phyloP scores from a whole-genome alignment of 768 basidiomycete species.

The Trametes cinnabarina region DNA sequence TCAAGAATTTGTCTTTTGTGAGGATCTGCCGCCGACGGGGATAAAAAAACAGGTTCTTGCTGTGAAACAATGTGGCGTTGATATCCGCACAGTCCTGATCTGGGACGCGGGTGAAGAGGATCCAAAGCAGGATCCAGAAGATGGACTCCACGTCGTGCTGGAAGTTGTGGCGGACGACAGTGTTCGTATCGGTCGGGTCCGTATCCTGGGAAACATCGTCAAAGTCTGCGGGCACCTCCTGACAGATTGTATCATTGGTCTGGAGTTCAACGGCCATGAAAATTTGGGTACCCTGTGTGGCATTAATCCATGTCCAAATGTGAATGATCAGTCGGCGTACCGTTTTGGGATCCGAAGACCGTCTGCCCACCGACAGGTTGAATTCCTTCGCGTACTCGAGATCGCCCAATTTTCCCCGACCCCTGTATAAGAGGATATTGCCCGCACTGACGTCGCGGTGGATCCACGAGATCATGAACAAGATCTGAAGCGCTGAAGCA shows the following conservation, averaged over 20 bases:
- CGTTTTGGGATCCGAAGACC: slow-evolving; percentile 2
- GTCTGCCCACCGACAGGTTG: neutral
- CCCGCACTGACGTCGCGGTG: slow-evolving; percentile 3
- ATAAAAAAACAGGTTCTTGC: neutral
- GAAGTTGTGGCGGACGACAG: slow-evolving; percentile 5
- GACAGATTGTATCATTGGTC: neutral
- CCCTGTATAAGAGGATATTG: neutral
- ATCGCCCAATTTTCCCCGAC: neutral
- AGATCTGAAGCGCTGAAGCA: neutral
- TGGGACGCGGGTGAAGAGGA: neutral
- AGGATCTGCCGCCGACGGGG: neutral
- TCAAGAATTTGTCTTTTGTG: neutral
- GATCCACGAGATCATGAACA: neutral
- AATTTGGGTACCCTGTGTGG: neutral
- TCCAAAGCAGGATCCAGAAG: slow-evolving; percentile 2
- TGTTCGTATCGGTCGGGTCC: no score
- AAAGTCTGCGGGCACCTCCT: no score
- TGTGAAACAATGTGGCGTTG: neutral
- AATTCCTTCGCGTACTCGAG: slow-evolving; percentile 4
- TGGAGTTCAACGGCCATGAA: slow-evolving; percentile 1
- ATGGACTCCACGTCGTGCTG: slow-evolving; percentile 5
- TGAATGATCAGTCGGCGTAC: neutral
- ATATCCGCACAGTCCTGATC: neutral
- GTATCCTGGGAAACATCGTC: no score
- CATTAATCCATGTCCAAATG: neutral